Evolutionary conservation across 306 rosid species (phyloP).

Genomic region (Quillaja saponaria): DNA sequence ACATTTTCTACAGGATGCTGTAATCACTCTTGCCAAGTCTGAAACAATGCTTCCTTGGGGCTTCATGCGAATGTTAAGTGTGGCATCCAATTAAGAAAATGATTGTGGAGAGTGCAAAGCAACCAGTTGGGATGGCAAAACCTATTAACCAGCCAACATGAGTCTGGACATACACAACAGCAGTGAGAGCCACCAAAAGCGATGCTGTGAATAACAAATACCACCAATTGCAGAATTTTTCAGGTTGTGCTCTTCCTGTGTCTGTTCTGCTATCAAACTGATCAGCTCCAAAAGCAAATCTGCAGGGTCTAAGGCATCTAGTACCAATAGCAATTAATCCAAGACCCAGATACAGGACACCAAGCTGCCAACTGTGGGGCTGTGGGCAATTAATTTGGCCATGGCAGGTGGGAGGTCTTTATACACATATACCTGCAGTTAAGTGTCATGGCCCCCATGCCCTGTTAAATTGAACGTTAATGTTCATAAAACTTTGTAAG

Average conservation of each 20-base stretch:
- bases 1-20: slow-evolving; percentile 39
- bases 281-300: slow-evolving; percentile 75
- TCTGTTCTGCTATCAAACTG: slow-evolving; percentile 54
- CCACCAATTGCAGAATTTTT: slow-evolving; percentile 73
- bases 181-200: slow-evolving; percentile 54
- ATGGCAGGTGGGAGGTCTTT: slow-evolving; percentile 49
- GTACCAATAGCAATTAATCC: slow-evolving; percentile 50
- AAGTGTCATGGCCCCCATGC: slow-evolving; percentile 49
- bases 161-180: slow-evolving; percentile 51
- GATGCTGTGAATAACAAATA: slow-evolving; percentile 51
- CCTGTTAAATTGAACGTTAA: slow-evolving; percentile 35
- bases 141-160: slow-evolving; percentile 58
- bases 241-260: slow-evolving; percentile 53
- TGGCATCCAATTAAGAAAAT: slow-evolving; percentile 42
- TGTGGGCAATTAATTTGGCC: slow-evolving; percentile 35
- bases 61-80: slow-evolving; percentile 30
- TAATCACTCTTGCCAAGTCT: slow-evolving; percentile 41
- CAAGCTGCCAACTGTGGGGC: slow-evolving; percentile 36
- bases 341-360: slow-evolving; percentile 43
- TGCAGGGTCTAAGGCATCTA: slow-evolving; percentile 67
- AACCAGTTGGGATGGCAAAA: slow-evolving; percentile 49
- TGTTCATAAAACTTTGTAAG: neutral
- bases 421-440: slow-evolving; percentile 43
- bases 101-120: slow-evolving; percentile 43
- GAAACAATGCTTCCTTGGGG: slow-evolving; percentile 49